Conservation (phyloP, 1,284 basidiomycete species). For the Moesziomyces aphidis region DNA sequence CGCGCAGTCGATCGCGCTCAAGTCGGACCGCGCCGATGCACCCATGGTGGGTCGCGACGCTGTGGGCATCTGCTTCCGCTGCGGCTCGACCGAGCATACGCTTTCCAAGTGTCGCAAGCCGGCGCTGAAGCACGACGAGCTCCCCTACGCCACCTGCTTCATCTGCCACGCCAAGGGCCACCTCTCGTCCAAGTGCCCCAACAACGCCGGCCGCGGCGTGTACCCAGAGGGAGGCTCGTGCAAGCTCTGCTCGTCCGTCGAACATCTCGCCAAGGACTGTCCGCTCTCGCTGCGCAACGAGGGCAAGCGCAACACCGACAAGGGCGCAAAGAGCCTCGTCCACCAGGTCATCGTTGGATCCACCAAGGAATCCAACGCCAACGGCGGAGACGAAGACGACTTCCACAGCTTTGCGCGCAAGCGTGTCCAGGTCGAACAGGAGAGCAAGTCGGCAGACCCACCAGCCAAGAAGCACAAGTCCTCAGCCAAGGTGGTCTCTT, state of each 20-base stretch:
- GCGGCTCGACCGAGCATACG: conserved; percentile 82
- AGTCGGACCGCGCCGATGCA: conserved; percentile 33
- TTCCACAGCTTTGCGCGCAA: conserved; percentile 82
- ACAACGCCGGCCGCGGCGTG: conserved; percentile 82
- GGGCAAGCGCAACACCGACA: conserved; percentile 27
- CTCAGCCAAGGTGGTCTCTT: conserved; percentile 37
- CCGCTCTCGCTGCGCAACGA: conserved; percentile 73
- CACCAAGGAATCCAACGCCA: conserved; percentile 70
- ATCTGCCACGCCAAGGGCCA: conserved; percentile 82
- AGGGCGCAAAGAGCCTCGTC: conserved; percentile 18
- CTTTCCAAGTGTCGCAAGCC: conserved; percentile 81
- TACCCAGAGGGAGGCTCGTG: conserved; percentile 95
- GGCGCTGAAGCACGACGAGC: conserved; percentile 70
- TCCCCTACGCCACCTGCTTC: conserved; percentile 91
- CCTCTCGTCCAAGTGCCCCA: conserved; percentile 81
- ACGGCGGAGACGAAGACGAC: conserved; percentile 91
- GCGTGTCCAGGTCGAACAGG: conserved; percentile 73
- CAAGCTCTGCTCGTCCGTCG: conserved; percentile 85
- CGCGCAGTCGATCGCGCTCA: conserved; percentile 38
- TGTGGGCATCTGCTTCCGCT: conserved; percentile 72
- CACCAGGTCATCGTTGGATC: conserved; percentile 37
- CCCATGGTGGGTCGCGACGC: conserved; percentile 65
- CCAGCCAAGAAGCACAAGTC: conserved; percentile 15
- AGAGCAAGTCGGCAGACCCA: conserved; percentile 11
- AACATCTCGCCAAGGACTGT: conserved; percentile 88